Conservation (phyloP, 371 early-diverging fungal species). For the Circinella minor region DNA sequence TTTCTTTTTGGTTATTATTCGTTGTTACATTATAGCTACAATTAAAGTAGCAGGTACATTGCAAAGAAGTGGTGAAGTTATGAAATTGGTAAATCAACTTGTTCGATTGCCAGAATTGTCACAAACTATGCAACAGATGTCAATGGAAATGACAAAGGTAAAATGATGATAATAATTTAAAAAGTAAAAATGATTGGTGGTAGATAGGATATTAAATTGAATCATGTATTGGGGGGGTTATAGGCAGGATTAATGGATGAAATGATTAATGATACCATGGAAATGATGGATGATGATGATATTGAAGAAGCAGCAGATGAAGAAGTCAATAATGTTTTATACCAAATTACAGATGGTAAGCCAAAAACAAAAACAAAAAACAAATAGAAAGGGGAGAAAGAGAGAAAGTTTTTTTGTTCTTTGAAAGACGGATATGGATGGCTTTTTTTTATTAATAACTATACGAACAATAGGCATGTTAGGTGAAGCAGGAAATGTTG, state of each 20-base stretch:
- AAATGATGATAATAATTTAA: no score
- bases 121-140: constrained; percentile 86
- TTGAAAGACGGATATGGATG: no score
- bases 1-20: not conserved
- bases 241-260: constrained; percentile 95
- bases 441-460: no score
- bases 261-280: constrained; percentile 93
- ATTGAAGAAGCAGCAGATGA: constrained; percentile 94
- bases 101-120: constrained; percentile 87
- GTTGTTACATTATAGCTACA: constrained; percentile 54
- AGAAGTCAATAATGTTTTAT: constrained; percentile 90
- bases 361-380: no score
- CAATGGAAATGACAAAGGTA: constrained; percentile 95
- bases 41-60: constrained; percentile 89
- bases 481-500: constrained; percentile 71
- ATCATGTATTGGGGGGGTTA: no score
- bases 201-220: no score
- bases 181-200: no score
- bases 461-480: constrained; percentile 68
- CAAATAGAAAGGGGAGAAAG: no score
- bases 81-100: constrained; percentile 87
- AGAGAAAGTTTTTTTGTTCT: no score
- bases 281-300: constrained; percentile 86
- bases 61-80: constrained; percentile 88
- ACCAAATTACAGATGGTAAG: constrained; percentile 87